A percentile compares a stretch with the other conserved stretches of the same genome.
Evolutionary conservation across 2,329 filamentous ascomycete genomes (phyloP).

Genomic region (Furcasterigmium sp.): DNA sequence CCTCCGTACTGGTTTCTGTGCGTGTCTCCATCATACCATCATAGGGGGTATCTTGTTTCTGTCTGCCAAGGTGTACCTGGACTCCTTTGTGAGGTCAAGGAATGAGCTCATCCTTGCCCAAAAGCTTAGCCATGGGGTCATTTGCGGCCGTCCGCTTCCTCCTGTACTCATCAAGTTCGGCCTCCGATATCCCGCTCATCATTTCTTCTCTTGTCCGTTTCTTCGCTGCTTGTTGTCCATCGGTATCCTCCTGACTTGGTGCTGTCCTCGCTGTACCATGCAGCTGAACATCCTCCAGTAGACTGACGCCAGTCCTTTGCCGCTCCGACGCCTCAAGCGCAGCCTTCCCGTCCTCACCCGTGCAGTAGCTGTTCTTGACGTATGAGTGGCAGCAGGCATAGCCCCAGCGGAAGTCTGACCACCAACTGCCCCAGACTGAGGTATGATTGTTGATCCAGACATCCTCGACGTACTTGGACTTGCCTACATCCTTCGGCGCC

Average conservation of each 20-base stretch:
- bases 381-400: slow-evolving; percentile 93
- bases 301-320: slow-evolving; percentile 42
- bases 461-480: slow-evolving; percentile 90
- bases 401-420: slow-evolving; percentile 91
- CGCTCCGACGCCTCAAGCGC: slow-evolving; percentile 74
- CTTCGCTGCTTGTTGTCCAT: slow-evolving; percentile 34
- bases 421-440: slow-evolving; percentile 95
- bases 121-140: slow-evolving; percentile 81
- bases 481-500: slow-evolving; percentile 67
- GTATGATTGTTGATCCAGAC: slow-evolving; percentile 86
- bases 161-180: slow-evolving; percentile 82
- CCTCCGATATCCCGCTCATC: slow-evolving; percentile 71
- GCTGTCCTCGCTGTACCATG: slow-evolving; percentile 15
- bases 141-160: slow-evolving; percentile 66
- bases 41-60: slow-evolving; percentile 11
- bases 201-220: slow-evolving; percentile 78
- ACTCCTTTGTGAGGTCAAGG: slow-evolving; percentile 20
- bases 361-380: slow-evolving; percentile 96
- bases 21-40: too few species aligned
- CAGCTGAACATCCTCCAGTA: slow-evolving; percentile 21
- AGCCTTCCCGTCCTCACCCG: slow-evolving; percentile 77
- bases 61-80: background rate
- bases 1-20: too few species aligned
- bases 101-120: slow-evolving; percentile 67
- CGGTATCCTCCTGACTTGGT: slow-evolving; percentile 26